Conservation (phyloP, 805 yeast genomes). For the Saturnispora quitensis region DNA sequence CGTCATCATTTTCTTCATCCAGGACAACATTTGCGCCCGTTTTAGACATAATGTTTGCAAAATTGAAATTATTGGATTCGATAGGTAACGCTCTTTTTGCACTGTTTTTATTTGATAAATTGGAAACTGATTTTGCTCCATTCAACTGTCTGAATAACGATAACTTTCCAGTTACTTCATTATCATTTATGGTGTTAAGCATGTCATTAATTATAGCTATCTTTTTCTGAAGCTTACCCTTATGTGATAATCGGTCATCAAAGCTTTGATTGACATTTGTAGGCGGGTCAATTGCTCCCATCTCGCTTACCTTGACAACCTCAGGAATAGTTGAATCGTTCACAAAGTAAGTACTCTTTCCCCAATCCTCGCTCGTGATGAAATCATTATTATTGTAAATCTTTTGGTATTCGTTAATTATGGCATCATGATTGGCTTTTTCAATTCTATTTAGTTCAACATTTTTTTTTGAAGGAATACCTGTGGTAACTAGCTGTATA, state of each 20-base stretch:
- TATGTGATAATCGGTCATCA: not conserved
- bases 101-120: not conserved
- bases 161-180: not conserved
- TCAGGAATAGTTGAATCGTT: slow-evolving; percentile 19
- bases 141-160: not conserved
- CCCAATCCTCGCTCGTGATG: not conserved
- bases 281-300: slow-evolving; percentile 20
- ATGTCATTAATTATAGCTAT: not conserved
- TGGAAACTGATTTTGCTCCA: not conserved
- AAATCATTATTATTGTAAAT: not conserved
- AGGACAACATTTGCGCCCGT: too few relatives aligned
- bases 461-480: not conserved
- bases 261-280: slow-evolving; percentile 9
- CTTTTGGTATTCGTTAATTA: slow-evolving; percentile 5
- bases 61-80: not conserved
- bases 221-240: slow-evolving; percentile 1
- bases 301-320: slow-evolving; percentile 19
- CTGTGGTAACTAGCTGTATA: not conserved
- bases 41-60: not conserved
- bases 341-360: not conserved
- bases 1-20: not conserved
- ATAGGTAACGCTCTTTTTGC: not conserved
- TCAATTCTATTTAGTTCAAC: slow-evolving; percentile 6
- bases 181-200: not conserved
- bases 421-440: slow-evolving; percentile 1